Base-by-base conservation (phyloP, 257 asterid species). In the Gentiana straminea region DNA sequence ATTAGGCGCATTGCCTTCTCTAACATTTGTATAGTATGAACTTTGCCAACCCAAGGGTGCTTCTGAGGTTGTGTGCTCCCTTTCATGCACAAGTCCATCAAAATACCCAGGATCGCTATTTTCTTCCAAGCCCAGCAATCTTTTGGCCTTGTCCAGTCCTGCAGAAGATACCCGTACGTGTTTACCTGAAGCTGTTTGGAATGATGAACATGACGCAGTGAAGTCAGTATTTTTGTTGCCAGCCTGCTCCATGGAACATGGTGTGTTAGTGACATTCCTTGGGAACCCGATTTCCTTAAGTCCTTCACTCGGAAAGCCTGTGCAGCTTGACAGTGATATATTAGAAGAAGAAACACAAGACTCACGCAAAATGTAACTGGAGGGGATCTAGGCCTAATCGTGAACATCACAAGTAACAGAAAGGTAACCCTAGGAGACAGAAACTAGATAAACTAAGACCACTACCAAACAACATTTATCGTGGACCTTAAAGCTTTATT, bases 121-220 rank as follows among this genome's bases (percentile, higher is more conserved):
- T 70, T 75, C 82, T 54, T 74, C 89, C 44, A 86, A 55, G 43
- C 87, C 89, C 77, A 92, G 61, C 75, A 92, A 65, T 43, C 81
- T 52, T 70, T 84, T 83, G 52, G 97, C 99, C 79, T 84, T 85
- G 64, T 60, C 75, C 53, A 92, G 78, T 65, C 99, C 91, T 58
- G 82, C 83, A 1, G 91, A 70, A 75, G 94, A 83, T 72, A 85
- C 63, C 58, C 57, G 61, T 53, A 92, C 94, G 60, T 76, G 41
- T 81, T 85, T 88, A 61, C 99, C 99, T 0, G 95, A 85, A 34
- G 63, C 79, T 35, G 79, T 76, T 55, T 69, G 78, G 71, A 76
- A 72, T 68, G 66, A 55, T 39, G 78, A 65, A 65, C 52, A 51
- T 44, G 78, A 62, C 35, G 38, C 41, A 49, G 45, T 43, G 39